phyloP scores from a whole-genome alignment of 2,329 filamentous ascomycete genomes.

The Colletotrichum chlorophyti region DNA sequence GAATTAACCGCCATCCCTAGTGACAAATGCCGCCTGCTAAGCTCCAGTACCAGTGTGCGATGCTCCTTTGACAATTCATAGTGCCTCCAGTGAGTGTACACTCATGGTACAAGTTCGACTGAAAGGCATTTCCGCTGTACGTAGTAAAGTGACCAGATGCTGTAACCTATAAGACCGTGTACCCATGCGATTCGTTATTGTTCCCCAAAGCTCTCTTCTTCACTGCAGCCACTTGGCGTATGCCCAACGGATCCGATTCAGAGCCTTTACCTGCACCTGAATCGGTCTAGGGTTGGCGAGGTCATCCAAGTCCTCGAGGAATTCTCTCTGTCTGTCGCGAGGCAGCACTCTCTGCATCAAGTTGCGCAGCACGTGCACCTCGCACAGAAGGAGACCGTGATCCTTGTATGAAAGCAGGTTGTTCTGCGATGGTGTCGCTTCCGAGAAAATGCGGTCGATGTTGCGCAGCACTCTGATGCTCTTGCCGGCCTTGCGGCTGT shows the following conservation, averaged over 20 bases:
- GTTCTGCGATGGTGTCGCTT: conserved; percentile 72
- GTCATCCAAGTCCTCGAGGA: conserved; percentile 87
- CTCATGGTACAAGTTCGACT: conserved; percentile 13
- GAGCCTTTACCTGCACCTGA: conserved; percentile 76
- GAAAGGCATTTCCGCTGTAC: conserved; percentile 19
- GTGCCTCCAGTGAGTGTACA: conserved; percentile 19
- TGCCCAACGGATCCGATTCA: conserved; percentile 88
- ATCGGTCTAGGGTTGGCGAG: conserved; percentile 84
- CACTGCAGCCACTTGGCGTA: conserved; percentile 77
- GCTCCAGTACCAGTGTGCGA: conserved; percentile 22
- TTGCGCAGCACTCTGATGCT: conserved; percentile 83
- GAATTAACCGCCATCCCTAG: conserved; percentile 11
- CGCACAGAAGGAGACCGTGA: conserved; percentile 87
- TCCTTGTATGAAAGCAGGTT: conserved; percentile 88
- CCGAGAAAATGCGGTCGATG: conserved; percentile 80
- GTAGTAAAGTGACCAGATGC: conserved; percentile 21
- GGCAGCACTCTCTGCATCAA: conserved; percentile 74
- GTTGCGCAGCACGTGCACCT: conserved; percentile 82
- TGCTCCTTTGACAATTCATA: conserved; percentile 27
- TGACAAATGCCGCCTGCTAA: conserved; percentile 28
- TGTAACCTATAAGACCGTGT: conserved; percentile 22
- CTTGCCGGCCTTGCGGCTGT: conserved; percentile 70
- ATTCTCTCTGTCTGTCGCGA: conserved; percentile 78
- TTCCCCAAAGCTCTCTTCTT: conserved; percentile 1
- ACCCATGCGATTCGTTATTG: conserved; percentile 26